Percentiles rank a stretch among this genome's conserved stretches.
phyloP scores from a whole-genome alignment of 768 basidiomycete species.

The Tricholoma furcatifolium region DNA sequence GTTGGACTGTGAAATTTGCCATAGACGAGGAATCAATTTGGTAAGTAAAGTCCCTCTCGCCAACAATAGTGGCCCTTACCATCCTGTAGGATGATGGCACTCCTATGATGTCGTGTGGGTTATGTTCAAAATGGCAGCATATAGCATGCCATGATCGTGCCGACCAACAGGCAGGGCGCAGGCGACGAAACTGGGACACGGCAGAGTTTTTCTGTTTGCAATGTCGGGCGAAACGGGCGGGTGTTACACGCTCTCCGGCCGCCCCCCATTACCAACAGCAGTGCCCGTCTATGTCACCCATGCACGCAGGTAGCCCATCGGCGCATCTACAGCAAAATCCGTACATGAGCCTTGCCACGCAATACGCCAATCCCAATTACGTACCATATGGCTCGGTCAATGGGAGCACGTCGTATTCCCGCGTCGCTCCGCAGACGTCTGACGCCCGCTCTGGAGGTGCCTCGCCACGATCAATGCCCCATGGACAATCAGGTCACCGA shows the following conservation, averaged over 20 bases:
- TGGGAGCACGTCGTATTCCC: slow-evolving; percentile 12
- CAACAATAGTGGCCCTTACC: slow-evolving; percentile 11
- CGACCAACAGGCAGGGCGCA: slow-evolving; percentile 62
- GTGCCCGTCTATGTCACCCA: background rate
- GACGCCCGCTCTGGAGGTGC: slow-evolving; percentile 1
- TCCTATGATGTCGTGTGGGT: slow-evolving; percentile 79
- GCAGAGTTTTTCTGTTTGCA: slow-evolving; percentile 77
- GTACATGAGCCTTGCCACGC: slow-evolving; percentile 9
- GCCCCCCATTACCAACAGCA: slow-evolving; percentile 14
- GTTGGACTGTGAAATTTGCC: slow-evolving; percentile 86
- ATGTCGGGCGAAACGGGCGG: slow-evolving; percentile 39
- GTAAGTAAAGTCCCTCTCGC: slow-evolving; percentile 39
- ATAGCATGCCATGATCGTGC: slow-evolving; percentile 78
- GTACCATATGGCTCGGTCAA: slow-evolving; percentile 7
- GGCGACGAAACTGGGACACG: slow-evolving; percentile 78
- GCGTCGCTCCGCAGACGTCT: slow-evolving; percentile 9
- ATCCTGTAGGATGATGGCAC: slow-evolving; percentile 68
- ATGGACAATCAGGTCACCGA: slow-evolving; percentile 13
- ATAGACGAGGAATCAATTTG: slow-evolving; percentile 66
- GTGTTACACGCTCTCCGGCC: background rate
- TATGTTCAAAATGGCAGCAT: slow-evolving; percentile 88
- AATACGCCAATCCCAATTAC: slow-evolving; percentile 10
- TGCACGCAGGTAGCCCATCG: too few relatives aligned
- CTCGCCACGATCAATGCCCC: background rate
- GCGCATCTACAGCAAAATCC: slow-evolving; percentile 7